Percentiles rank a stretch among this genome's conserved stretches.
Conservation (phyloP, 352 stramenopile genomes). For the Aphanomyces cochlioides region DNA sequence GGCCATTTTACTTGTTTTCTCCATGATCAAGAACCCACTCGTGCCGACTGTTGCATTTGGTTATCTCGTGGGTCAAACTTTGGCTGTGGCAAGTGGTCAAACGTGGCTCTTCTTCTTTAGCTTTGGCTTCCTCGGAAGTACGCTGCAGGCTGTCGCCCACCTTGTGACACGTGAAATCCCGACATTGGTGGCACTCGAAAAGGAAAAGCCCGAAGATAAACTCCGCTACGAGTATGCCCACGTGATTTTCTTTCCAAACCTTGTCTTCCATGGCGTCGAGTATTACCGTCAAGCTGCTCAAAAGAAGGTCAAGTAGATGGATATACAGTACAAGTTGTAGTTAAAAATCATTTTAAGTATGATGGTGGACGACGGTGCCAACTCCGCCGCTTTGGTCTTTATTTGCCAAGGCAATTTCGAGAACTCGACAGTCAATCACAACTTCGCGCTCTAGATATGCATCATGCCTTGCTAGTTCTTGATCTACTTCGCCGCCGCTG, state of each 20-base stretch:
- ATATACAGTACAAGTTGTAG: neutral
- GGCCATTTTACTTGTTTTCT: neutral
- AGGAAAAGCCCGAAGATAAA: slow-evolving; percentile 3
- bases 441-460: slow-evolving; percentile 15
- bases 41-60: neutral
- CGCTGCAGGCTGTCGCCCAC: slow-evolving; percentile 16
- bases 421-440: slow-evolving; percentile 26
- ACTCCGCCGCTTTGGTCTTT: neutral
- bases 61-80: neutral
- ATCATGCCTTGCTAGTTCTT: neutral
- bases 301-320: neutral
- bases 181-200: slow-evolving; percentile 16
- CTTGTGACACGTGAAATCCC: neutral
- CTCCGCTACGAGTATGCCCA: slow-evolving; percentile 26
- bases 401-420: slow-evolving; percentile 16
- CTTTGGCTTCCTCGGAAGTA: slow-evolving; percentile 17
- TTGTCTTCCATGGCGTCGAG: slow-evolving; percentile 19
- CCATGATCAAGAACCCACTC: slow-evolving; percentile 13
- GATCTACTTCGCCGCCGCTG: slow-evolving; percentile 15
- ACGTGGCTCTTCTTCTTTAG: slow-evolving; percentile 15
- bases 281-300: neutral
- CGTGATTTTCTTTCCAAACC: slow-evolving; percentile 15
- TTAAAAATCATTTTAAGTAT: neutral
- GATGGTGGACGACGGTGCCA: neutral
- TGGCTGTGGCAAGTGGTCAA: slow-evolving; percentile 1